Evolutionary conservation across 495 filamentous ascomycete species (phyloP).

Genomic region (Penicillium maclennaniae): DNA sequence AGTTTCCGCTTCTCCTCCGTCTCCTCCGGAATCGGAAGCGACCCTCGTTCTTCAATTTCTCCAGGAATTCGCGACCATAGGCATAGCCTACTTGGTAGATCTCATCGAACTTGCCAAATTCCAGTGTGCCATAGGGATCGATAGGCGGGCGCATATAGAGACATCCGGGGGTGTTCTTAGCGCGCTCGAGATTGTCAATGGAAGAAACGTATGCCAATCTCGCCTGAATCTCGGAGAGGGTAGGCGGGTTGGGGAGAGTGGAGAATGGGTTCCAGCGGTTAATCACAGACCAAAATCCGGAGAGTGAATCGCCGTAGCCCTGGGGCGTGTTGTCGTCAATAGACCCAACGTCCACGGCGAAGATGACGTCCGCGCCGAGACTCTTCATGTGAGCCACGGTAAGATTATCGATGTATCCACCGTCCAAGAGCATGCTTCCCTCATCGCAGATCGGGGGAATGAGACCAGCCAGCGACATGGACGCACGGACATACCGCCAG

Average conservation of each 20-base stretch:
- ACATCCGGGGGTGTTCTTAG: slow-evolving; percentile 83
- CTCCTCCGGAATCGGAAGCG: slow-evolving; percentile 61
- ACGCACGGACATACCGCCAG: slow-evolving; percentile 93
- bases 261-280: slow-evolving; percentile 98
- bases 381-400: slow-evolving; percentile 97
- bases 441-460: slow-evolving; percentile 94
- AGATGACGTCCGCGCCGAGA: slow-evolving; percentile 87
- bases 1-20: slow-evolving; percentile 85
- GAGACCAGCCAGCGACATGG: slow-evolving; percentile 91
- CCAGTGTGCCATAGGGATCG: slow-evolving; percentile 87
- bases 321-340: slow-evolving; percentile 90
- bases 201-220: slow-evolving; percentile 90
- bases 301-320: slow-evolving; percentile 85
- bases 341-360: slow-evolving; percentile 90
- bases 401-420: slow-evolving; percentile 95
- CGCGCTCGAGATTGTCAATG: slow-evolving; percentile 88
- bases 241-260: slow-evolving; percentile 81
- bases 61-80: slow-evolving; percentile 77
- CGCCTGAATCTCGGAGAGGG: slow-evolving; percentile 91
- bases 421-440: slow-evolving; percentile 91
- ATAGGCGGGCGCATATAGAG: slow-evolving; percentile 95
- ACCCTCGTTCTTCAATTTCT: slow-evolving; percentile 70
- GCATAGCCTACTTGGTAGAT: slow-evolving; percentile 86
- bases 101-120: slow-evolving; percentile 96
- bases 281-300: slow-evolving; percentile 88